Conservation (phyloP, 225 moss, liverwort and hornwort species). For the Anthoceros angustus region DNA sequence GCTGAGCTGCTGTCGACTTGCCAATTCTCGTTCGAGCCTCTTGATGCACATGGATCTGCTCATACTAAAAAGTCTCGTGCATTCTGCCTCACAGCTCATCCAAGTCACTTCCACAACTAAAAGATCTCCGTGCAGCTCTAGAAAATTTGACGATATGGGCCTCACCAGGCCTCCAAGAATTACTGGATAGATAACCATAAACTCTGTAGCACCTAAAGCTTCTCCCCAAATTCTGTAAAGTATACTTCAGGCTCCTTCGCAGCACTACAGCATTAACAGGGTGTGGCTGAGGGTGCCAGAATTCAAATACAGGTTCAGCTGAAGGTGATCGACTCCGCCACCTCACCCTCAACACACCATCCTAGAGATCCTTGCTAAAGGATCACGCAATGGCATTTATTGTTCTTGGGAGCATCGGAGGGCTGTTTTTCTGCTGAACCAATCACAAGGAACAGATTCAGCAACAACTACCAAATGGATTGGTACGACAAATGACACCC, state of each 20-base stretch:
- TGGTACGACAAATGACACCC: background rate
- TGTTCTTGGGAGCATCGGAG: constrained; percentile 83
- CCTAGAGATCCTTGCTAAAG: constrained; percentile 15
- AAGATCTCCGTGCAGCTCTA: too few species aligned
- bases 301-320: background rate
- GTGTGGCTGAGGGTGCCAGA: constrained; percentile 1
- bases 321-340: background rate
- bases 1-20: too few species aligned
- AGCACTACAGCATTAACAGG: background rate
- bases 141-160: too few species aligned
- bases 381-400: constrained; percentile 78
- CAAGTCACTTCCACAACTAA: too few species aligned
- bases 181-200: constrained; percentile 1
- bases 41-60: too few species aligned
- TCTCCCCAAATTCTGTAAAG: too few species aligned
- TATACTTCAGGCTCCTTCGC: background rate
- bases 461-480: background rate
- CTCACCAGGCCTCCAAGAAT: background rate
- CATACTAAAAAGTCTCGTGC: too few species aligned
- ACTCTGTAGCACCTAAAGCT: background rate
- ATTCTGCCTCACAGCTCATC: too few species aligned
- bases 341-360: background rate
- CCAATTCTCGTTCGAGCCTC: too few species aligned
- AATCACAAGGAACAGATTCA: background rate
- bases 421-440: constrained; percentile 37